Base-by-base conservation (phyloP, 306 rosid species). In the Prunus mira region DNA sequence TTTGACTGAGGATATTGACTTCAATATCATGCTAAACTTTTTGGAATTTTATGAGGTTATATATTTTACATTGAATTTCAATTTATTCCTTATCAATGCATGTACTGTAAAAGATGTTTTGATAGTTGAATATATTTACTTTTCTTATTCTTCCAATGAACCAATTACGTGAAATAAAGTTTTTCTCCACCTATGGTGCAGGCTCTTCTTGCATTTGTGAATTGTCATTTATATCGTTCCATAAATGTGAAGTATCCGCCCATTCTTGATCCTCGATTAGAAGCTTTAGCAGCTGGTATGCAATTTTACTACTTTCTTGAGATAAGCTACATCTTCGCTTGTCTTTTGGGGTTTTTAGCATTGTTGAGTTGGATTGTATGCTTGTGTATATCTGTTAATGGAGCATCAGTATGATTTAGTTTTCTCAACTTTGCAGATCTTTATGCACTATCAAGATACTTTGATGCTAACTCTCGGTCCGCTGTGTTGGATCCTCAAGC, bases 181-280 rank as follows among this genome's bases (percentile, higher is more conserved):
- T 73, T 76, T 54, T 3, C 25, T 3, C 58, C 20, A 3, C 11
- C 20, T 30, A 54, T 49, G 69, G 3, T 75, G 74, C 90, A 95
- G 97, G 86, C 94, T 46, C 97, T 95, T 82, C 90, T 92, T 32
- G 76, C 85, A 50, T 88, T 89, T 80, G 89, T 92, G 80, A 90
- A 90, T 76, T 89, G 76, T 72, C 93, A 84, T 69, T 86, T 92
- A n/a, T 95, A 90, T 81, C 87, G 88, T 78, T 89, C 97, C 34
- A 89, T 95, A 74, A 87, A 88, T 79, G 82, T 89, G 82, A 90
- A 83, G 83, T 95, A 95, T 76, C 98, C 97, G 5, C 98, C 97
- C 2, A 85, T 88, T 34, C 96, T 92, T 67, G 93, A 95, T 87
- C 87, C 93, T 20, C 82, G 76, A 46, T 77, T 89, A 87, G 98